Conservation (phyloP, 306 rosid genomes). For the Castanospermum australe region DNA sequence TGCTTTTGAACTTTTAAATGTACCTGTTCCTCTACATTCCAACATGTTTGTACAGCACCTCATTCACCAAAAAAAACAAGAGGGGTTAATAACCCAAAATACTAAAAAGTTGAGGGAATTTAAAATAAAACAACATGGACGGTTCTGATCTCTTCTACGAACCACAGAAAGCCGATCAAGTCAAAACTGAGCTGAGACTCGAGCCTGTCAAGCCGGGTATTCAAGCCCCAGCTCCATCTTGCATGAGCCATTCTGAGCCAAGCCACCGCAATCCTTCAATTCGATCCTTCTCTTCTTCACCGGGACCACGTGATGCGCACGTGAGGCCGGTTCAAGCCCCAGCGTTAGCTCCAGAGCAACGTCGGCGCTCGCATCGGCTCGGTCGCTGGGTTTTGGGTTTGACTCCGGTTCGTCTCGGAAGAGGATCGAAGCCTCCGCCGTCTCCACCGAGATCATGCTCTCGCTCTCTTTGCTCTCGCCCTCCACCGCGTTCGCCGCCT, state of each 20-base stretch:
- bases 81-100: not conserved
- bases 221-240: constrained; percentile 53
- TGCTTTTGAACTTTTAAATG: not conserved
- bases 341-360: constrained; percentile 74
- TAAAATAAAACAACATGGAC: not conserved
- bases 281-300: constrained; percentile 75
- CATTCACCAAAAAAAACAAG: not conserved
- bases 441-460: constrained; percentile 78
- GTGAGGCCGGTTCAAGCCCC: constrained; percentile 62
- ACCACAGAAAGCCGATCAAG: constrained; percentile 28
- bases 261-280: constrained; percentile 14
- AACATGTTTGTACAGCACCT: constrained; percentile 31
- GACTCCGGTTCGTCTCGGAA: constrained; percentile 59
- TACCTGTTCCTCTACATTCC: constrained; percentile 13
- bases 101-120: not conserved
- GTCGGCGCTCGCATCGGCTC: constrained; percentile 28
- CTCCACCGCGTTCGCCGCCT: constrained; percentile 54
- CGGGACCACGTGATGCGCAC: constrained; percentile 60
- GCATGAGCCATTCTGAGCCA: constrained; percentile 10
- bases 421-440: constrained; percentile 51
- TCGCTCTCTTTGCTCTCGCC: constrained; percentile 67
- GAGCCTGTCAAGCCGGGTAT: constrained; percentile 35
- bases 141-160: constrained; percentile 25
- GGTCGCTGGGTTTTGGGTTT: not conserved
- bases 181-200: constrained; percentile 40